Base-by-base conservation (phyloP, 2,329 filamentous ascomycete genomes). In the Trichoderma pleuroti region DNA sequence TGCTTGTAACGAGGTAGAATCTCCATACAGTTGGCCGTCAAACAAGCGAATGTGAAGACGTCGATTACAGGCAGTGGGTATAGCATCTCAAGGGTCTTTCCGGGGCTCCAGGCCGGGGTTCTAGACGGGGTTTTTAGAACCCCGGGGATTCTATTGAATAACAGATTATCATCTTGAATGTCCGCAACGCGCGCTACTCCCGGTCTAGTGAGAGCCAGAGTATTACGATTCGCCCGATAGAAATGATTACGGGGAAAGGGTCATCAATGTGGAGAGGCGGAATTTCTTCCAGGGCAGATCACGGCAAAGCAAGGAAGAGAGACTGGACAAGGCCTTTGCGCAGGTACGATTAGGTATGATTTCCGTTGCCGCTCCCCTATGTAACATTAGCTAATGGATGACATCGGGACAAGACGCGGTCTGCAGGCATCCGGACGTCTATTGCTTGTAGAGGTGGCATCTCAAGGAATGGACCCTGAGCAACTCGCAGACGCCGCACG, bases 41-140 rank as follows among this genome's bases (percentile, higher is more conserved):
- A 52, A 52, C 11, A 52, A 21, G 46, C 46, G 46, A 59, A 34
- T 32, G 6, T 32, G 11, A 59, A 21, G n/a, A 3, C 30, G 56
- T 59, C 28, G 32, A 59, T 59, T 59, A 36, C 56, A 32, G 21
- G 21, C 16, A 59, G 39, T 68, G 24, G n/a, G 21, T 28, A 30
- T 18, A 68, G 39, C 28, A 59, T 60, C 56, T 68, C 39, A 46
- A 68, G 66, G 52, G 34, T 60, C 42, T 68, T 68, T 68, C 56
- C 24, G 66, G 54, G 63, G 32, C 63, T 66, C 63, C 63, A 66
- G 46, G 56, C 46, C 49, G 63, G 66, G 66, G 26, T 68, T n/a
- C 28, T 49, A 18, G n/a, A 42, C 39, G 62, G 46, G 65, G 65
- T 52, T 68, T 28, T 30, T 49, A 14, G 21, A 16, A 46, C 64